A percentile compares a stretch with the other conserved stretches of the same genome.
These are phyloP conservation scores for Cladobotryum mycophilum DNA, from an alignment of 2,329 filamentous ascomycete genomes.

Conservation along the genomic window DNA sequence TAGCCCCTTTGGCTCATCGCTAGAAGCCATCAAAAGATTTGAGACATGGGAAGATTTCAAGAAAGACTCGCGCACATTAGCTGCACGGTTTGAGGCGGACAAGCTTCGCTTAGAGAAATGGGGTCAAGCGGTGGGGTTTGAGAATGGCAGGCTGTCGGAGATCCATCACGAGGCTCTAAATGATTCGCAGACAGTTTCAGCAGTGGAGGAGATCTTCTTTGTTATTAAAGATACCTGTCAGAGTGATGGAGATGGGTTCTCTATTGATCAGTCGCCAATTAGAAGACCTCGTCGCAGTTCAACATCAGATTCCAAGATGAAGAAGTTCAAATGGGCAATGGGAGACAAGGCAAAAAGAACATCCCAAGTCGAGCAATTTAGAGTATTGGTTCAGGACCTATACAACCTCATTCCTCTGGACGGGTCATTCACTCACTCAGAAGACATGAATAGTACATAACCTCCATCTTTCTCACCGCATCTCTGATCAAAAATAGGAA, in stretches of 20 bases:
- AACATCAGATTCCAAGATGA: slow-evolving; percentile 4
- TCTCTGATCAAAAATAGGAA: too few relatives aligned
- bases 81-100: slow-evolving; percentile 10
- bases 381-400: slow-evolving; percentile 8
- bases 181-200: not conserved
- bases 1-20: too few relatives aligned
- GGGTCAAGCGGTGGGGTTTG: slow-evolving; percentile 17
- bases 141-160: not conserved
- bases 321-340: slow-evolving; percentile 12
- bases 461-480: too few relatives aligned
- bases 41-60: slow-evolving; percentile 1
- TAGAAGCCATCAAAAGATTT: too few relatives aligned
- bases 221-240: slow-evolving; percentile 5
- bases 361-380: slow-evolving; percentile 8
- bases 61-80: slow-evolving; percentile 10
- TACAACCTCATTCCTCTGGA: slow-evolving; percentile 9
- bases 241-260: not conserved
- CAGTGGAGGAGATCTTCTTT: slow-evolving; percentile 3
- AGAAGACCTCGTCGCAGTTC: not conserved
- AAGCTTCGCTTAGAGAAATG: slow-evolving; percentile 17
- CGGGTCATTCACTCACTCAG: not conserved
- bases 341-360: slow-evolving; percentile 9
- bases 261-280: not conserved
- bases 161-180: slow-evolving; percentile 12
- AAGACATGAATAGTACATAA: not conserved